phyloP scores from a whole-genome alignment of 1,284 basidiomycete species.

The Ustilago nuda region DNA sequence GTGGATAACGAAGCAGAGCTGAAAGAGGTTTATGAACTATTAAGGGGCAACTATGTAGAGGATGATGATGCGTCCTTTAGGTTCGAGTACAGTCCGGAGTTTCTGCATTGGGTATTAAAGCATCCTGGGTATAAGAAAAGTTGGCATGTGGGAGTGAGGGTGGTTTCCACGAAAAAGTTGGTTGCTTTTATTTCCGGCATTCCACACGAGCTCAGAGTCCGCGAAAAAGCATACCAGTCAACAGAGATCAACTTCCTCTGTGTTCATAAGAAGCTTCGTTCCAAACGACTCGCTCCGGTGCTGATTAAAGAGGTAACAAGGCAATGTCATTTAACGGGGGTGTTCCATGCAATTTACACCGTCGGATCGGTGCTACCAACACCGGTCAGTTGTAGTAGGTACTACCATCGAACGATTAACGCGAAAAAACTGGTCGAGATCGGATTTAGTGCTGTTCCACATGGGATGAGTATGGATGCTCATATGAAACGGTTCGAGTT shows the following conservation, averaged over 20 bases:
- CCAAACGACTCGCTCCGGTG: slow-evolving; percentile 93
- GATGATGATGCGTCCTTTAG: slow-evolving; percentile 95
- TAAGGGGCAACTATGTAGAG: slow-evolving; percentile 95
- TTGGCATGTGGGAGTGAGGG: slow-evolving; percentile 96
- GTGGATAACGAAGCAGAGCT: slow-evolving; percentile 80
- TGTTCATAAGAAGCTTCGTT: slow-evolving; percentile 96
- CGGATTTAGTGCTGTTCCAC: slow-evolving; percentile 79
- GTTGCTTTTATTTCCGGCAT: slow-evolving; percentile 99
- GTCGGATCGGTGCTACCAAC: slow-evolving; percentile 70
- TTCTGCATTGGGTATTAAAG: slow-evolving; percentile 92
- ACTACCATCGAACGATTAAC: slow-evolving; percentile 93
- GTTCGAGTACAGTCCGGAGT: slow-evolving; percentile 95
- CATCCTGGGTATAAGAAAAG: slow-evolving; percentile 92
- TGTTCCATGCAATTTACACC: slow-evolving; percentile 98
- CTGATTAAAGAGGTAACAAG: slow-evolving; percentile 98
- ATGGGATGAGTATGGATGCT: slow-evolving; percentile 56
- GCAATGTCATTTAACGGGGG: slow-evolving; percentile 85
- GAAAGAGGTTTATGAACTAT: slow-evolving; percentile 90
- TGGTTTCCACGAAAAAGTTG: slow-evolving; percentile 82
- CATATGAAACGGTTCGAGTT: slow-evolving; percentile 57
- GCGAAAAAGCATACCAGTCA: slow-evolving; percentile 56
- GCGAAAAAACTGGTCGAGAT: slow-evolving; percentile 91
- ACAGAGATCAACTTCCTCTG: slow-evolving; percentile 98
- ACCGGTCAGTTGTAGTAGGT: slow-evolving; percentile 73
- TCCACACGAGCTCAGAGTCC: slow-evolving; percentile 72